Evolutionary conservation across 1,284 basidiomycete genomes (phyloP), one percentile per base, ranked within the genome.

Genomic region (Cutaneotrichosporon cyanovorans): DNA sequence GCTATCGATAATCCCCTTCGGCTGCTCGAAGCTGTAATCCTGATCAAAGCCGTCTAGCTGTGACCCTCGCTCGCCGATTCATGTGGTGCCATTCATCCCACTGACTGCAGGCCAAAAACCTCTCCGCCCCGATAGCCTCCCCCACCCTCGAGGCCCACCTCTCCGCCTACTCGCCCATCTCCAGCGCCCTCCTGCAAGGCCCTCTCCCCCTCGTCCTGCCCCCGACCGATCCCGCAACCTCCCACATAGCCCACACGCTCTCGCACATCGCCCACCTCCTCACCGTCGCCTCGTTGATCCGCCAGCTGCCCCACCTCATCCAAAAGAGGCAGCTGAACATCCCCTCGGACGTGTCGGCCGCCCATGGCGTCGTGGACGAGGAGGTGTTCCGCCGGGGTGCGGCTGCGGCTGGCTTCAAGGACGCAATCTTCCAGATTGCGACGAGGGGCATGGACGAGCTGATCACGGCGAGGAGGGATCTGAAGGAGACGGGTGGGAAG

Each of bases 391-490:
- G 85, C 28, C 75, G 76, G 35, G 84, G 87, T 2, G 76, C 77
- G 9, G 68, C 75, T 16, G 85, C 85, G 4, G 58, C 62, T 10
- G 74, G 74, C 0, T 42, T 75, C 9, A 62, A 61, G 36, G 77
- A 79, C 50, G 89, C 88, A 0, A 83, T 88, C 30, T 95, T 83
- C 65, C 85, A 90, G 62, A 83, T 93, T 65, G 91, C 91, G 15
- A 87, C 85, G 10, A 72, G 86, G 16, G 91, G 89, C 33, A 90
- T 93, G 73, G 89, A 93, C 72, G 85, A 96, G 69, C 69, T 96
- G 54, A 76, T 84, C 57, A 90, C 88, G 3, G 87, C 89, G 2
- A 78, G 87, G 36, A 78, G 81, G 45, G 82, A 85, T 77, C 78
- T 92, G 62, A 79, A 80, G 57, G 76, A 80, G 40, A 77, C 75